Conservation (phyloP, 768 basidiomycete genomes). For the Mycena floridula region DNA sequence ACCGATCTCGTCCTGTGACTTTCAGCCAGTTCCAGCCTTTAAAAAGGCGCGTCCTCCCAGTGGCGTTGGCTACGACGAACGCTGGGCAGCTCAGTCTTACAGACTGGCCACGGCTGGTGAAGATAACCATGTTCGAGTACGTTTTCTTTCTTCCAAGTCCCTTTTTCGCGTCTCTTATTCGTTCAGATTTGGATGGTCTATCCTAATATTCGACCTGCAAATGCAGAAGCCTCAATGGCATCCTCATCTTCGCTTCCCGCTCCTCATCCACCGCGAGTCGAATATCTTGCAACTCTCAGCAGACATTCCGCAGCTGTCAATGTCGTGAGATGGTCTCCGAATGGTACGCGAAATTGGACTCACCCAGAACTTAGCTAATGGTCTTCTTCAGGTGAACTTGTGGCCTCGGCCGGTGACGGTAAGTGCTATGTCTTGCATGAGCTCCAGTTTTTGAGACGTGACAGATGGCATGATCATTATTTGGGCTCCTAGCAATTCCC, state of each 20-base stretch:
- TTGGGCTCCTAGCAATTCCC: conserved; percentile 80
- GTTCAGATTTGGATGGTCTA: conserved; percentile 88
- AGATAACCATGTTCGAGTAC: conserved; percentile 92
- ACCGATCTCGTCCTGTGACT: conserved; percentile 95
- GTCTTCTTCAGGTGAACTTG: conserved; percentile 59
- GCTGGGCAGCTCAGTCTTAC: conserved; percentile 70
- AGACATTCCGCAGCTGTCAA: conserved; percentile 95
- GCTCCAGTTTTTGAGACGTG: not conserved
- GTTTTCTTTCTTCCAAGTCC: conserved; percentile 25
- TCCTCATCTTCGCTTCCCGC: conserved; percentile 17
- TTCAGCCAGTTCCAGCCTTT: conserved; percentile 70
- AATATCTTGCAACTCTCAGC: conserved; percentile 90
- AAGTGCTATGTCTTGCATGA: conserved; percentile 3
- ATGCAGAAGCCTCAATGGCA: conserved; percentile 33
- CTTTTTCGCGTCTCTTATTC: conserved; percentile 2
- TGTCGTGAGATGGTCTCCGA: conserved; percentile 93
- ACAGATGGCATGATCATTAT: conserved; percentile 96
- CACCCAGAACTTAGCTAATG: not conserved
- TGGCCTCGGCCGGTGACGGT: conserved; percentile 99
- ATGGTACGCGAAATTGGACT: conserved; percentile 52
- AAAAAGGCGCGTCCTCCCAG: conserved; percentile 68
- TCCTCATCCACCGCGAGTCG: conserved; percentile 70
- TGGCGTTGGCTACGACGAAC: conserved; percentile 37
- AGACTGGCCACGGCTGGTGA: conserved; percentile 92
- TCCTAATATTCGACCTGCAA: conserved; percentile 76